Conservation (phyloP, 2,329 filamentous ascomycete genomes). For the Aspergillus eucalypticola region DNA sequence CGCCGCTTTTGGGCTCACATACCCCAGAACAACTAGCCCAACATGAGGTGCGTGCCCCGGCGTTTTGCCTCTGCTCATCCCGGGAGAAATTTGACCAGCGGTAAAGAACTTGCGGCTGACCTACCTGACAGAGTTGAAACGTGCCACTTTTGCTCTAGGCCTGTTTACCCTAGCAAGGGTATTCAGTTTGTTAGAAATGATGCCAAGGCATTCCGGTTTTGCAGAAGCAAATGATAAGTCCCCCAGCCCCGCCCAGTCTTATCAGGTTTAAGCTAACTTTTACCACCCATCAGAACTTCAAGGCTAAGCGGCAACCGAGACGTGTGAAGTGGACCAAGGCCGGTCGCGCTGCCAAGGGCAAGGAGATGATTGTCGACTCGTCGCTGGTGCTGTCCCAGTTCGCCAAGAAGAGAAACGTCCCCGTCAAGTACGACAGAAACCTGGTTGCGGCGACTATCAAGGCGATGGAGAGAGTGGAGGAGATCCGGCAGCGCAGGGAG, state of each 20-base stretch:
- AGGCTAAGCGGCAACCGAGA: conserved; percentile 97
- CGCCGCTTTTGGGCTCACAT: not conserved
- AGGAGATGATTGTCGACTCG: conserved; percentile 88
- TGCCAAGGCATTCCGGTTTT: conserved; percentile 59
- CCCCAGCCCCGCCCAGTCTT: not conserved
- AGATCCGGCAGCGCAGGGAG: conserved; percentile 82
- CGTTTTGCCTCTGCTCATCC: not conserved
- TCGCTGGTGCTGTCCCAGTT: conserved; percentile 74
- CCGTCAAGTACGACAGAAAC: conserved; percentile 93
- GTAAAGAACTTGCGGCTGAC: not conserved
- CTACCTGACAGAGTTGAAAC: conserved; percentile 52
- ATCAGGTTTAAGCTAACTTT: conserved; percentile 3
- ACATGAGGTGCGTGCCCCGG: conserved; percentile 23
- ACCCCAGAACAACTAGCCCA: conserved; percentile 5
- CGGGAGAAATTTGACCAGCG: not conserved
- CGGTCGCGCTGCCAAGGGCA: conserved; percentile 80
- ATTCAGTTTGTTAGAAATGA: conserved; percentile 63
- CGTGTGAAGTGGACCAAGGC: conserved; percentile 98
- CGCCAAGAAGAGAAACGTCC: conserved; percentile 87
- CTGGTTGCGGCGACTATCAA: conserved; percentile 82
- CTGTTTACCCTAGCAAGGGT: conserved; percentile 65
- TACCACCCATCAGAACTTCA: conserved; percentile 70
- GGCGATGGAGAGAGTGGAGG: conserved; percentile 86
- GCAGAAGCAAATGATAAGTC: conserved; percentile 59
- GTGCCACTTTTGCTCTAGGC: conserved; percentile 69